phyloP scores from a whole-genome alignment of 768 basidiomycete genomes.

The Suillus occidentalis region DNA sequence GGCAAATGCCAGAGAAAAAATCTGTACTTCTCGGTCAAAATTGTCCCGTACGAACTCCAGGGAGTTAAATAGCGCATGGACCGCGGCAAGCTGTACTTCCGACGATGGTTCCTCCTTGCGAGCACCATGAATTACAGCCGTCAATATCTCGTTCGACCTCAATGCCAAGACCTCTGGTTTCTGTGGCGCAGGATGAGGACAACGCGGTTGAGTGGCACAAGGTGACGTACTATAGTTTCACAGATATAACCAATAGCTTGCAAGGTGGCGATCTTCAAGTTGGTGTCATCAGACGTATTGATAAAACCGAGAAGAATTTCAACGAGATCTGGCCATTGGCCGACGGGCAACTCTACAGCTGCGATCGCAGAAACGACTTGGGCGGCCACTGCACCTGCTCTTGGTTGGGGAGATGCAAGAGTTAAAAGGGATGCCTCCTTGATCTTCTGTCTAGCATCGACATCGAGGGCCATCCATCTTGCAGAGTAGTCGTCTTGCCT shows the following conservation, averaged over 20 bases:
- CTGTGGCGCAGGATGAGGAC: constrained; percentile 39
- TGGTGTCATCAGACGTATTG: constrained; percentile 68
- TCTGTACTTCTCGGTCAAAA: constrained; percentile 87
- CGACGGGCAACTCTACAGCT: constrained; percentile 84
- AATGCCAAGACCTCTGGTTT: constrained; percentile 89
- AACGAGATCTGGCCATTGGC: constrained; percentile 90
- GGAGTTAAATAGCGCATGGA: constrained; percentile 91
- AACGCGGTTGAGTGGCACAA: constrained; percentile 8
- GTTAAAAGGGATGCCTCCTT: constrained; percentile 86
- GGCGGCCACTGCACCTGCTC: constrained; percentile 85
- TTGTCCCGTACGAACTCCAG: constrained; percentile 97
- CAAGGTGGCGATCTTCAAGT: constrained; percentile 81
- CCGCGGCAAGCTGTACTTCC: constrained; percentile 92
- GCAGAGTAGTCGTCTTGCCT: constrained; percentile 75
- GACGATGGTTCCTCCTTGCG: constrained; percentile 90
- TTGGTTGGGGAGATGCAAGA: constrained; percentile 67
- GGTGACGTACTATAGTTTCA: constrained; percentile 82
- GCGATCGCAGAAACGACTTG: constrained; percentile 96
- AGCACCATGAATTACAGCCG: constrained; percentile 97
- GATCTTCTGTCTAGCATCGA: constrained; percentile 71
- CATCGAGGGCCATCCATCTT: constrained; percentile 80
- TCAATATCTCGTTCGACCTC: constrained; percentile 95
- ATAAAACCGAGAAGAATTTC: constrained; percentile 85
- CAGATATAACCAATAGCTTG: constrained; percentile 98
- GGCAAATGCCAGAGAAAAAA: neutral